Base-by-base conservation (phyloP, 2,329 filamentous ascomycete species). In the Gaeumannomyces sp. region DNA sequence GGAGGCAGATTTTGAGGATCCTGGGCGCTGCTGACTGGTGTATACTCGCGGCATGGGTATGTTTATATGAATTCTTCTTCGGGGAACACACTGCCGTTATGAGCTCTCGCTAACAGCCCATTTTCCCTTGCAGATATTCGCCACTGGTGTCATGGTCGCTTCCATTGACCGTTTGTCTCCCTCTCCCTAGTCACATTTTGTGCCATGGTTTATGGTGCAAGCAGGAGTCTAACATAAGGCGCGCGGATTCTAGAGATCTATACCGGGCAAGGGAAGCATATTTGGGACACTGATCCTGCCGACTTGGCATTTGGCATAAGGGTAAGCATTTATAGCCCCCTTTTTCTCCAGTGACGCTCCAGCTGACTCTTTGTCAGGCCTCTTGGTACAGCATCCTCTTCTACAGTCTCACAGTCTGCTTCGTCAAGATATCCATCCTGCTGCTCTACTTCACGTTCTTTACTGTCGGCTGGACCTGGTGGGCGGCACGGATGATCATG, bases 371-470 rank as follows among this genome's bases (percentile, higher is more conserved):
- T 28, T 13, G 4, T 4, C 38, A 60, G 67, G 71, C 71, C 14
- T 67, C 69, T 1, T 74, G 71, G 71, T 71, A 71, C 64, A 66
- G 68, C 57, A 70, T 73, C 31, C 56, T 74, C 3, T 71, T 68
- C 61, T 73, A 73, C 66, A 68, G 69, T 59, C 66, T 72, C 8
- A 70, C 71, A 5, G 66, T 74, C 11, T 68, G 70, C 25, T 69
- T 71, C 60, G 71, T 70, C 64, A 73, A 73, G 63, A 50, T 73
- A 1, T 71, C 72, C 19, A 72, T 74, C 65, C 62, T 74, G 16
- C 63, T 71, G 27, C 66, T 74, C 45, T 74, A 74, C 66, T 70
- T 73, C 63, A 67, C 68, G 61, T 62, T 74, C 50, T 73, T 73
- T 63, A 66, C 68, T 25, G 71, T 71, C 64, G 69, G 68, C 53